phyloP scores from a whole-genome alignment of 1,284 basidiomycete species.

The Microbotryum scabiosae region DNA sequence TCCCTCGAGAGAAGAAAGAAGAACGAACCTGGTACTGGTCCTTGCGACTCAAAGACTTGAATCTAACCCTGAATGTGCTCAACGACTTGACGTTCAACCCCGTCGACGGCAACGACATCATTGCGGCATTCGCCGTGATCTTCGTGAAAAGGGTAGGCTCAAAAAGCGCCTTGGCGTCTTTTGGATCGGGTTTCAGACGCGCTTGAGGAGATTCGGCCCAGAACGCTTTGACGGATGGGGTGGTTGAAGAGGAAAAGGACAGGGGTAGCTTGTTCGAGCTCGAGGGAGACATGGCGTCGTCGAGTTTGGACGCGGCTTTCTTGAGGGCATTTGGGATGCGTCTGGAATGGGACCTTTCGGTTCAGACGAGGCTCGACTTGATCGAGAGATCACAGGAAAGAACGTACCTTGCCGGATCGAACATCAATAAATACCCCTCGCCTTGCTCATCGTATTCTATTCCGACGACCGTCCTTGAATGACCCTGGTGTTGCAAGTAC shows the following conservation, averaged over 20 bases:
- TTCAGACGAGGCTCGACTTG: not conserved
- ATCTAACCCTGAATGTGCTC: constrained; percentile 29
- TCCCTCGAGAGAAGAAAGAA: not conserved
- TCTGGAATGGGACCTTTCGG: not conserved
- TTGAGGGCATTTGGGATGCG: not conserved
- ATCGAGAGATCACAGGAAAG: not conserved
- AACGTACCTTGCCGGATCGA: constrained; percentile 35
- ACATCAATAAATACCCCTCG: constrained; percentile 28
- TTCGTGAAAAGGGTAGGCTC: not conserved
- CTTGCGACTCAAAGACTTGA: constrained; percentile 26
- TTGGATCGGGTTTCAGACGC: not conserved
- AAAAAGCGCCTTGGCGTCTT: not conserved
- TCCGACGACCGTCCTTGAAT: constrained; percentile 35
- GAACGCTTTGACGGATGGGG: not conserved
- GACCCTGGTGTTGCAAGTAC: constrained; percentile 36
- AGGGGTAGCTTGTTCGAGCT: not conserved
- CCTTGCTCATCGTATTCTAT: constrained; percentile 22
- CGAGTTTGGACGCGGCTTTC: not conserved
- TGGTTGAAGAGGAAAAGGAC: not conserved
- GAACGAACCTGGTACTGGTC: constrained; percentile 33
- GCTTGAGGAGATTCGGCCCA: not conserved
- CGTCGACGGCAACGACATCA: not conserved
- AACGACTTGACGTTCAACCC: constrained; percentile 18
- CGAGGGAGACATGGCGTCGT: not conserved
- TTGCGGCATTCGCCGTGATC: not conserved